Percentiles rank a stretch among this genome's conserved stretches.
phyloP scores from a whole-genome alignment of 345 rosid species.

The Salix purpurea region DNA sequence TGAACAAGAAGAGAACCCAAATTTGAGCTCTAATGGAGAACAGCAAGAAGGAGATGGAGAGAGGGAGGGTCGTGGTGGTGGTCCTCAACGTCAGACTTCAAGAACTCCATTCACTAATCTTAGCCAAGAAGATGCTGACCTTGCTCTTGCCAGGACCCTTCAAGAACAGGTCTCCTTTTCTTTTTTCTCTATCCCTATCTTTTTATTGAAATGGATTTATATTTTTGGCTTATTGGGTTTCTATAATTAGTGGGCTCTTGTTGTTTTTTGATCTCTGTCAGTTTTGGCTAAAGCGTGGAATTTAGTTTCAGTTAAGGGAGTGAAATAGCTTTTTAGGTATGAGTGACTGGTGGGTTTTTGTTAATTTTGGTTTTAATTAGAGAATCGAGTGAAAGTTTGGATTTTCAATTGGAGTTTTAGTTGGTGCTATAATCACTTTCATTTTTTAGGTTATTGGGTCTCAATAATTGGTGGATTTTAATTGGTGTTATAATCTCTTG shows the following conservation, averaged over 20 bases:
- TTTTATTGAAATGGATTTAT: not conserved
- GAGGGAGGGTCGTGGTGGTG: constrained; percentile 29
- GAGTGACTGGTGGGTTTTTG: not conserved
- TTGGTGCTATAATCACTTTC: not conserved
- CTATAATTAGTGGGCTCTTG: not conserved
- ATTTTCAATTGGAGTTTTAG: not conserved
- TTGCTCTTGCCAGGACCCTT: constrained; percentile 82
- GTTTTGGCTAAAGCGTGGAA: not conserved
- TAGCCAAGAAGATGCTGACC: constrained; percentile 88
- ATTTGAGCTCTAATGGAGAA: constrained; percentile 9
- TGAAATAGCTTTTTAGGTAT: not conserved
- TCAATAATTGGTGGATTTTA: not conserved
- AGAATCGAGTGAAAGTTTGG: not conserved
- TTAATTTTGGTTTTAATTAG: not conserved
- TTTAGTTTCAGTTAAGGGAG: not conserved
- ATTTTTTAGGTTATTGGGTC: not conserved
- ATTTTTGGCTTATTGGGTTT: not conserved
- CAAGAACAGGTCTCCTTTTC: constrained; percentile 69
- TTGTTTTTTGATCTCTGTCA: not conserved
- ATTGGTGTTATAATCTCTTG: not conserved
- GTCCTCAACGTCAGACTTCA: constrained; percentile 28
- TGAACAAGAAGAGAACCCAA: constrained; percentile 34
- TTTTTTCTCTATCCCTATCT: not conserved
- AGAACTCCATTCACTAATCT: constrained; percentile 78
- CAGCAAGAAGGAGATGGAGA: not conserved